phyloP scores from a whole-genome alignment of 2,329 filamentous ascomycete species.

The Huntiella moniliformis region DNA sequence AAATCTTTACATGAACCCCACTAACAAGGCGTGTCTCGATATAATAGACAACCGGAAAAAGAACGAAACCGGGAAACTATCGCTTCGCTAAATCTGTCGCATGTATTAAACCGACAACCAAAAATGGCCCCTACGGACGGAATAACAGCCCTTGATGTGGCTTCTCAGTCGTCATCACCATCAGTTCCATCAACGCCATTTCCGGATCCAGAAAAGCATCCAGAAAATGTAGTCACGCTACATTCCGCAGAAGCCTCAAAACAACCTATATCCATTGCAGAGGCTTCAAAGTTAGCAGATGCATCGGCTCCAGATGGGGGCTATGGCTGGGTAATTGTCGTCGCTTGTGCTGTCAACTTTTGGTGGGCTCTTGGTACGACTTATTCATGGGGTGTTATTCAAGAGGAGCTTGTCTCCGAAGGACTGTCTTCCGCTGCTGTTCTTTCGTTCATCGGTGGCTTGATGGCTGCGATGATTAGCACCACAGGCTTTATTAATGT shows the following conservation, averaged over 20 bases:
- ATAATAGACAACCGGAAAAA: no score
- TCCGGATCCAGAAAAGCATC: constrained; percentile 3
- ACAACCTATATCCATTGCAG: constrained; percentile 16
- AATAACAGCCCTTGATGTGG: no score
- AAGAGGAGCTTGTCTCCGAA: constrained; percentile 33
- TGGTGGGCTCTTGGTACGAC: constrained; percentile 39
- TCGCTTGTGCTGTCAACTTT: constrained; percentile 28
- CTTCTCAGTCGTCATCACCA: not conserved
- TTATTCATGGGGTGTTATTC: constrained; percentile 42
- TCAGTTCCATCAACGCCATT: not conserved
- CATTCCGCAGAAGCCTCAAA: not conserved
- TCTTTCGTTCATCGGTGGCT: constrained; percentile 38
- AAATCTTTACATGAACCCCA: no score
- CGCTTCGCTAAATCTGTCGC: no score
- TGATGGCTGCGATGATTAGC: constrained; percentile 31
- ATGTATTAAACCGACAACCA: no score
- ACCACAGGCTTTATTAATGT: constrained; percentile 33
- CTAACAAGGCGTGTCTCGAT: no score
- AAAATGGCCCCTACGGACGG: no score
- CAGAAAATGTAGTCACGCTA: not conserved
- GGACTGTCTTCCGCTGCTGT: constrained; percentile 30
- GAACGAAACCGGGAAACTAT: no score
- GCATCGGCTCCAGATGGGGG: constrained; percentile 32
- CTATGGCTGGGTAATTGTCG: constrained; percentile 37
- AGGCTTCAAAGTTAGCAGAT: constrained; percentile 27